Base-by-base conservation (phyloP, 1,284 basidiomycete species). In the Sporisorium iseilematis-ciliati region DNA sequence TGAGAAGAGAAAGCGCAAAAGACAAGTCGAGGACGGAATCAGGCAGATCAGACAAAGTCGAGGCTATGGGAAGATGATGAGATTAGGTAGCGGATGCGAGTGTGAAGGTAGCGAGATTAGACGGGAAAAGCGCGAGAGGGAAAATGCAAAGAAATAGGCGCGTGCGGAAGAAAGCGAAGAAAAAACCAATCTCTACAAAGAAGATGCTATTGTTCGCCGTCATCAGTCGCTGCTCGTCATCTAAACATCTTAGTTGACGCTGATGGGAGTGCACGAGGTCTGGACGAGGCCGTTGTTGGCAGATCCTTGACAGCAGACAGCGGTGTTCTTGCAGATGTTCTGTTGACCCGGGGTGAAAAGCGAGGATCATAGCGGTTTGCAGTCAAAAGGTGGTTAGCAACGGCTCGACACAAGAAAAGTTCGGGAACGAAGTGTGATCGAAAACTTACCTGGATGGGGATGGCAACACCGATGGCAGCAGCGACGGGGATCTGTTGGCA, bases 251-350 rank as follows among this genome's bases (percentile, higher is more conserved):
- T 74, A 78, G 76, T 77, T 77, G 72, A 73, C 26, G 31, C 66
- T 60, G 65, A 79, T 41, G 52, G 74, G 69, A 48, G 75, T 77
- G 74, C 77, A 79, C 33, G 65, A 73, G 53, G 70, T 70, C 68
- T 77, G 77, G 46, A 79, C 20, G n/a, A 79, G 54, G 18, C 77
- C 77, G 64, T 79, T 79, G 65, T 77, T 68, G 54, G 65, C 74
- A 14, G 46, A 49, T 26, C 75, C 75, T 43, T 65, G 41, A 38
- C 77, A 77, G 63, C 74, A 79, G 25, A 77, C 66, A 21, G 75
- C 53, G 26, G 65, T 71, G 57, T 61, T 65, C 66, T 77, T 78
- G 76, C 73, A 78, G 33, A 45, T 60, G 76, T 75, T 71, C 60
- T 38, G 11, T 33, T n/a, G n/a, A n/a, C n/a, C n/a, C n/a, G n/a